These are phyloP conservation scores for Cubamyces lactineus DNA, from an alignment of 768 basidiomycete genomes.

Conservation along the genomic window DNA sequence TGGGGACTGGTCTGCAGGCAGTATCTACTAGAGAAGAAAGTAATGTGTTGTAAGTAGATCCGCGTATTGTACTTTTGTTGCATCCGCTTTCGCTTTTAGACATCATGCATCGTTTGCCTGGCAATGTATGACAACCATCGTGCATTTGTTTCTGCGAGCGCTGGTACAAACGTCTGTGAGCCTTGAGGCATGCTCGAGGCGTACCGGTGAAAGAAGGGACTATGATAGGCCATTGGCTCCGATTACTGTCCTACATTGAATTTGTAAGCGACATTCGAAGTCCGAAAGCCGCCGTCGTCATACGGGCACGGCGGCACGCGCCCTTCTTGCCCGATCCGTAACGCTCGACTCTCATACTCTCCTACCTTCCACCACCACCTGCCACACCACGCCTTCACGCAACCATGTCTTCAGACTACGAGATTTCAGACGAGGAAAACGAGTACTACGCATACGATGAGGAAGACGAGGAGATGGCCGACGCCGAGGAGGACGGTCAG, in stretches of 20 bases:
- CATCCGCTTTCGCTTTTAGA: slow-evolving; percentile 5
- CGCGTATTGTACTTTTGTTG: slow-evolving; percentile 26
- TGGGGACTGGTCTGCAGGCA: slow-evolving; percentile 13
- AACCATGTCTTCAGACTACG: slow-evolving; percentile 65
- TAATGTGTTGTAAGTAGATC: slow-evolving; percentile 26
- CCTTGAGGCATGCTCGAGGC: background rate
- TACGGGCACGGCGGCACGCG: slow-evolving; percentile 1
- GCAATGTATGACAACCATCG: background rate
- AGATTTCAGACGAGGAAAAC: slow-evolving; percentile 68
- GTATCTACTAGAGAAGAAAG: slow-evolving; percentile 26
- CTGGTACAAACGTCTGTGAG: background rate
- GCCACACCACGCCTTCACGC: background rate
- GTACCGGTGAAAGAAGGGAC: background rate
- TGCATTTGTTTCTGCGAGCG: background rate
- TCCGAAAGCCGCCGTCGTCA: slow-evolving; percentile 17
- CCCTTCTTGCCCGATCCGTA: slow-evolving; percentile 22
- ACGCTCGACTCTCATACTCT: slow-evolving; percentile 9
- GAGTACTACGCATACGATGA: slow-evolving; percentile 73
- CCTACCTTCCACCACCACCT: slow-evolving; percentile 4
- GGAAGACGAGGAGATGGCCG: slow-evolving; percentile 68
- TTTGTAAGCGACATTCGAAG: slow-evolving; percentile 7
- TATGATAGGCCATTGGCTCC: background rate
- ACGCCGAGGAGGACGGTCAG: slow-evolving; percentile 62
- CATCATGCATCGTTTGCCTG: background rate
- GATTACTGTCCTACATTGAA: background rate